Evolutionary conservation across 2,329 filamentous ascomycete species (phyloP), one percentile per base, ranked within the genome.

Genomic region (Colletotrichum tanaceti): DNA sequence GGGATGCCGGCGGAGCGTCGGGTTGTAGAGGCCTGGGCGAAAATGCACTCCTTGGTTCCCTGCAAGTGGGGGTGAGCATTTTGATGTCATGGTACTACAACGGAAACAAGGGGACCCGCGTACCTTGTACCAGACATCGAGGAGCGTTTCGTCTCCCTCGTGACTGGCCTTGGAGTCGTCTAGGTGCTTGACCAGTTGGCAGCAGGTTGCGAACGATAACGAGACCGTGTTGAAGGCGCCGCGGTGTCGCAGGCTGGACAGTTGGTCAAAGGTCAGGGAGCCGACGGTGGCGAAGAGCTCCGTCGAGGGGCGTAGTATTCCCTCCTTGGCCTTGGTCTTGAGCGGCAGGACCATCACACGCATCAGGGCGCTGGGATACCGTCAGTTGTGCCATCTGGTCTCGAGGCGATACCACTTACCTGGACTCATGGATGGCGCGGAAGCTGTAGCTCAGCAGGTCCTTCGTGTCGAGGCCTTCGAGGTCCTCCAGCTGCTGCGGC

Each of bases 151-250:
- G 11, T 76, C 70, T 3, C 73, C 74, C 3, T 75, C 71, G 6
- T 60, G 65, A 10, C 63, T 46, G 18, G 58, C 57, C 28, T 24
- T 46, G 4, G 68, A 57, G 28, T 76, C 69, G 41, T 78, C 77
- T 24, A 83, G 77, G 38, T 87, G 84, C 58, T 87, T 84, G 10
- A 87, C 79, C 78, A 89, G 74, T 81, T 90, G 84, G 71, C 95
- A 98, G 74, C 94, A 97, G 32, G 88, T 85, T 1, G 89, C 87
- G 78, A 98, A 98, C 0, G 94, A 97, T 61, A 93, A 89, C 0
- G 95, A 92, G 2, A 98, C 96, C 0, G 95, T 95, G 0, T 93
- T 96, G 75, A 98, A 97, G 7, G 96, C 96, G 65, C 96, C 96
- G 65, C 96, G 88, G 78, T 99, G 96, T 47, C 96, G 88, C 38